Evolutionary conservation across 768 basidiomycete genomes (phyloP).

Genomic region (Hygrocybe coccinea): DNA sequence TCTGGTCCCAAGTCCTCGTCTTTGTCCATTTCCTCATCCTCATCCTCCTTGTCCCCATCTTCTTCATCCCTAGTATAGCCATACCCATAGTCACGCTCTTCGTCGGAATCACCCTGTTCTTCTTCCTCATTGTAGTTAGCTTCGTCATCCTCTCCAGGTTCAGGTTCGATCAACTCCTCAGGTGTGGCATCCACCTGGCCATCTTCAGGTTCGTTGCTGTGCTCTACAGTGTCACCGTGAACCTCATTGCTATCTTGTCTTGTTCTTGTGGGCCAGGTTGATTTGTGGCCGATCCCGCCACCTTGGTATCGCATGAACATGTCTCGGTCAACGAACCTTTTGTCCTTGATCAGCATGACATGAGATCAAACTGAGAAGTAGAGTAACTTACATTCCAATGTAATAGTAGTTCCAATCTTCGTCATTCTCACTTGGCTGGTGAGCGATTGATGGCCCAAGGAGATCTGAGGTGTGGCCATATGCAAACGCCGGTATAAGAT

Average conservation of each 20-base stretch:
- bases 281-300: conserved; percentile 28
- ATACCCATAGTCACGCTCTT: background rate
- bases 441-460: conserved; percentile 2
- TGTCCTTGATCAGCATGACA: background rate
- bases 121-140: background rate
- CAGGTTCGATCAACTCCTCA: background rate
- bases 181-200: no score
- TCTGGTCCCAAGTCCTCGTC: background rate
- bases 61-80: background rate
- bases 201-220: no score
- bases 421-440: background rate
- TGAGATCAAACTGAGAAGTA: background rate
- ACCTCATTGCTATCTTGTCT: background rate
- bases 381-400: conserved; percentile 31
- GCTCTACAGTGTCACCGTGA: no score
- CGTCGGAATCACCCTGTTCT: background rate
- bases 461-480: background rate
- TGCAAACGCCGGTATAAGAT: conserved; percentile 16
- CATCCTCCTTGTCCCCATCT: background rate
- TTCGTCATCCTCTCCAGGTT: background rate
- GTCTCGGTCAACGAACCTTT: no score
- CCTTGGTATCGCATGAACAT: conserved; percentile 29
- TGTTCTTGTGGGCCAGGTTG: no score
- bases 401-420: conserved; percentile 32
- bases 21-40: background rate